Evolutionary conservation across 83 land plant genomes (phyloP).

Genomic region (Isoetes engelmannii): DNA sequence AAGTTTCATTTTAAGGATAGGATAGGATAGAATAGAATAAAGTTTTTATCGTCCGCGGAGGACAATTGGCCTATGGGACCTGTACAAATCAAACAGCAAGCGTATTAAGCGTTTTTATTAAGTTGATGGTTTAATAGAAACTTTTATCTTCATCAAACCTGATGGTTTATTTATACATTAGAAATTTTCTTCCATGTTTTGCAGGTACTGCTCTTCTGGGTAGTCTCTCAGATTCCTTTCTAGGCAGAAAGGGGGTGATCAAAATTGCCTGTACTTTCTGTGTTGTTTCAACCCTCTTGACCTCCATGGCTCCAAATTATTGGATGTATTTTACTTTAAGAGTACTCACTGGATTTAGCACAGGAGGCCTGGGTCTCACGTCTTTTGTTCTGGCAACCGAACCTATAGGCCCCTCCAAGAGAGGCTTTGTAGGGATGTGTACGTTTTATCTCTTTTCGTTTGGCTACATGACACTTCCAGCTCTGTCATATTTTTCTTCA

Average conservation of each 20-base stretch:
- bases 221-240: slow-evolving; percentile 59
- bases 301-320: slow-evolving; percentile 54
- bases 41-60: too few species aligned
- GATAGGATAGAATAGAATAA: too few species aligned
- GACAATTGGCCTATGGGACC: too few species aligned
- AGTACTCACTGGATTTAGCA: slow-evolving; percentile 56
- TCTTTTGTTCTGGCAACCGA: slow-evolving; percentile 81
- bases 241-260: slow-evolving; percentile 68
- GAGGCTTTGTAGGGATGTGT: slow-evolving; percentile 81
- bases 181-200: too few species aligned
- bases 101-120: too few species aligned
- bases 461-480: slow-evolving; percentile 19
- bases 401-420: slow-evolving; percentile 69
- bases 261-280: slow-evolving; percentile 43
- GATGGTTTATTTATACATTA: too few species aligned
- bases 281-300: slow-evolving; percentile 46
- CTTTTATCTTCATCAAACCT: too few species aligned
- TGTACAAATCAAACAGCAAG: too few species aligned
- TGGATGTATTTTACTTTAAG: slow-evolving; percentile 49
- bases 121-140: too few species aligned
- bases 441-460: slow-evolving; percentile 62
- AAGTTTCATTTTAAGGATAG: too few species aligned
- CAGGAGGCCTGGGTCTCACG: slow-evolving; percentile 68
- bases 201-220: slow-evolving; percentile 85
- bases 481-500: slow-evolving; percentile 9